These are phyloP conservation scores for Clitopilus hobsonii DNA, from an alignment of 768 basidiomycete genomes.

Conservation along the genomic window DNA sequence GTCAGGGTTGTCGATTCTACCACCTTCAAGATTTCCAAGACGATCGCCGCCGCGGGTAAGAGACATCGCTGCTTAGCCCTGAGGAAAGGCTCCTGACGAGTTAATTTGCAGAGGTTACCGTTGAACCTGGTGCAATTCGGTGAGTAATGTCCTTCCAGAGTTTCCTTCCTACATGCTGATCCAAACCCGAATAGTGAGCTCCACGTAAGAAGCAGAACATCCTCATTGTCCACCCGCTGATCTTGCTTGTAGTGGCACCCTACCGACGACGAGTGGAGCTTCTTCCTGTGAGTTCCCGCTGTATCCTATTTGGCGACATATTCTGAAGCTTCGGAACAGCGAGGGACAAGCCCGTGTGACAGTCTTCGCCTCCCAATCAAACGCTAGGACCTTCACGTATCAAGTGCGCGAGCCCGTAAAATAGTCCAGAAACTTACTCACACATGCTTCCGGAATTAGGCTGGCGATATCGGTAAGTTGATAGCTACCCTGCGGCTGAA, in stretches of 20 bases:
- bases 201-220: slow-evolving; percentile 52
- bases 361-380: slow-evolving; percentile 47
- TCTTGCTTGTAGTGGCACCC: slow-evolving; percentile 56
- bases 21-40: slow-evolving; percentile 46
- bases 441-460: slow-evolving; percentile 18
- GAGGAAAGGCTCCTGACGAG: background rate
- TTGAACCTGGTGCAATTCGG: slow-evolving; percentile 56
- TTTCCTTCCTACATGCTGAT: slow-evolving; percentile 1
- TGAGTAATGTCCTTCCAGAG: slow-evolving; percentile 10
- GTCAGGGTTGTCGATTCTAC: slow-evolving; percentile 50
- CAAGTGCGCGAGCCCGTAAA: slow-evolving; percentile 25
- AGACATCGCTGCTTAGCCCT: background rate
- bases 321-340: slow-evolving; percentile 23
- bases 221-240: too few relatives aligned
- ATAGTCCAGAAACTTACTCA: background rate
- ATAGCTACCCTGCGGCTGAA: background rate
- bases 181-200: slow-evolving; percentile 37
- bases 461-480: slow-evolving; percentile 52
- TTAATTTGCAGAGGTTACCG: slow-evolving; percentile 37
- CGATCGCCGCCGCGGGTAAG: slow-evolving; percentile 43
- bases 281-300: slow-evolving; percentile 41
- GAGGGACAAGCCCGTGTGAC: slow-evolving; percentile 52
- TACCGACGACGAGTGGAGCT: slow-evolving; percentile 61
- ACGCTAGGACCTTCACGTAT: slow-evolving; percentile 57
- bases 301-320: background rate